Evolutionary conservation across 2,329 filamentous ascomycete species (phyloP).

Genomic region (Paramyrothecium sp.): DNA sequence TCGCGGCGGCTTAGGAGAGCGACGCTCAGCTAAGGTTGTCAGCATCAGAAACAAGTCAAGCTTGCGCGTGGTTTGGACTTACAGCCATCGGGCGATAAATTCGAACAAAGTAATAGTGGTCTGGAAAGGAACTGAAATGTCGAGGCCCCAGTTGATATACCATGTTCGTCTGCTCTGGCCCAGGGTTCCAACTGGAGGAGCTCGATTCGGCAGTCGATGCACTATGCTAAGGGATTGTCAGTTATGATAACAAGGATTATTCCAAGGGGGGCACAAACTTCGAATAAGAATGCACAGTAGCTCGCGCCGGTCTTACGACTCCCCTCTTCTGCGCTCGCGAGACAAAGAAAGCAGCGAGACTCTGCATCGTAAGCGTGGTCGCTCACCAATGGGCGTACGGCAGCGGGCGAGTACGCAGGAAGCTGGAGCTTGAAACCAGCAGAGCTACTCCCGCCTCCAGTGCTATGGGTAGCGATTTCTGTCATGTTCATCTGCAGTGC

Average conservation of each 20-base stretch:
- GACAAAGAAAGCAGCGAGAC: slow-evolving; percentile 42
- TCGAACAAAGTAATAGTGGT: slow-evolving; percentile 57
- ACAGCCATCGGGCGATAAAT: slow-evolving; percentile 54
- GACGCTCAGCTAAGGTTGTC: slow-evolving; percentile 40
- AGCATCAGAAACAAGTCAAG: background rate
- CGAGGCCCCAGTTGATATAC: slow-evolving; percentile 43
- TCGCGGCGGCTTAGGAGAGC: slow-evolving; percentile 48
- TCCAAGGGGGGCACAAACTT: slow-evolving; percentile 36
- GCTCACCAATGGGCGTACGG: slow-evolving; percentile 31
- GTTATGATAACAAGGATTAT: background rate
- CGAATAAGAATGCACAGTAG: slow-evolving; percentile 51
- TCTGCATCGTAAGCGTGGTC: slow-evolving; percentile 38
- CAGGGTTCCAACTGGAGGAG: slow-evolving; percentile 24
- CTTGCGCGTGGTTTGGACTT: slow-evolving; percentile 23
- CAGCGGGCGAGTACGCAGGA: slow-evolving; percentile 34
- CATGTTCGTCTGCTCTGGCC: slow-evolving; percentile 28
- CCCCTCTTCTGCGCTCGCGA: slow-evolving; percentile 29
- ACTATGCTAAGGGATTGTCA: slow-evolving; percentile 39
- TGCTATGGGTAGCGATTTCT: slow-evolving; percentile 24
- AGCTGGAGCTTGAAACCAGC: slow-evolving; percentile 35
- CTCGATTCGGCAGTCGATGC: slow-evolving; percentile 2
- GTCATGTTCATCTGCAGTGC: slow-evolving; percentile 43
- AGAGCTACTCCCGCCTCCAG: slow-evolving; percentile 15
- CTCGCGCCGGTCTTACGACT: slow-evolving; percentile 30
- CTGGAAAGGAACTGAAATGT: slow-evolving; percentile 48